phyloP scores from a whole-genome alignment of 257 asterid genomes.

The Plantago major region DNA sequence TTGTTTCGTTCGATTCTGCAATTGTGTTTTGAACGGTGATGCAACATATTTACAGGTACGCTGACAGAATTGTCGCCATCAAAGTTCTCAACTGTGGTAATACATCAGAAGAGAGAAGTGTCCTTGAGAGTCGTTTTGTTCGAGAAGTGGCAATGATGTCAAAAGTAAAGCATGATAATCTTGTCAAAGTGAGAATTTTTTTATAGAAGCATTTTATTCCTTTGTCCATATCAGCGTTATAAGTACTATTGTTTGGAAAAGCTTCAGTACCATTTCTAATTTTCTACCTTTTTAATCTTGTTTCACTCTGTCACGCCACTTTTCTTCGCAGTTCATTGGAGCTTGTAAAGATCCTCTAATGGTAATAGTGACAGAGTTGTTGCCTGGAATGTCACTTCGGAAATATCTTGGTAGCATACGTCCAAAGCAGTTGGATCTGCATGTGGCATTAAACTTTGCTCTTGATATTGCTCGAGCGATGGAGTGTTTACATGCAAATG shows the following conservation, averaged over 20 bases:
- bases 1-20: constrained; percentile 16
- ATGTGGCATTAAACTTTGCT: constrained; percentile 66
- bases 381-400: constrained; percentile 94
- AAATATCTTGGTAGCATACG: constrained; percentile 77
- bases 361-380: constrained; percentile 92
- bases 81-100: constrained; percentile 77
- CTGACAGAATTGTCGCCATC: constrained; percentile 81
- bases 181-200: constrained; percentile 65
- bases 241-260: not conserved
- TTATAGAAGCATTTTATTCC: not conserved
- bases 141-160: constrained; percentile 96
- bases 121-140: constrained; percentile 76
- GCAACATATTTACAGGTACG: constrained; percentile 47
- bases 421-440: constrained; percentile 74
- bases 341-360: constrained; percentile 97
- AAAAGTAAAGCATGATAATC: constrained; percentile 86
- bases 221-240: not conserved
- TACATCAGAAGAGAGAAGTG: constrained; percentile 62
- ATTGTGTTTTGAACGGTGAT: constrained; percentile 2
- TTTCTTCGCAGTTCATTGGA: constrained; percentile 86
- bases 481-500: constrained; percentile 96
- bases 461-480: constrained; percentile 89
- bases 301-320: not conserved
- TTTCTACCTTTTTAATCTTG: not conserved
- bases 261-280: not conserved